Conservation (phyloP, 768 basidiomycete species). For the Russula brevipes region DNA sequence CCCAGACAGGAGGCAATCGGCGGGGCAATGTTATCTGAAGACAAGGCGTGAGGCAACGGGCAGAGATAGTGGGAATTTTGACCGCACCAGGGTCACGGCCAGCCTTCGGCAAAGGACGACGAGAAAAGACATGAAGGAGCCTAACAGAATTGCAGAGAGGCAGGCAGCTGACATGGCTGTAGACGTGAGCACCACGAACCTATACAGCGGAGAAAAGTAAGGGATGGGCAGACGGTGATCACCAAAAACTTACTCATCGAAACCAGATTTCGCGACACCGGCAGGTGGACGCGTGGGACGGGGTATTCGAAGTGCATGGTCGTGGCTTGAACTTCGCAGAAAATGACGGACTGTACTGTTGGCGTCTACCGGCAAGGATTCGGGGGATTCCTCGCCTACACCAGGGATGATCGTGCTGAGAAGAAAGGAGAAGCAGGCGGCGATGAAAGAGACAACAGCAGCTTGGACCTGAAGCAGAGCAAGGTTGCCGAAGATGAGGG, state of each 20-base stretch:
- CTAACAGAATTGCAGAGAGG: constrained; percentile 70
- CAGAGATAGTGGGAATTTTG: not conserved
- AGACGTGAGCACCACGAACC: constrained; percentile 71
- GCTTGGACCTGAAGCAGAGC: constrained; percentile 91
- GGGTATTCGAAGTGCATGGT: constrained; percentile 5
- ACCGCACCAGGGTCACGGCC: constrained; percentile 74
- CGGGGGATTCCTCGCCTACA: constrained; percentile 10
- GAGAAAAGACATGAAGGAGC: constrained; percentile 87
- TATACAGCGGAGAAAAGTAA: constrained; percentile 31
- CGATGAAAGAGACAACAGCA: constrained; percentile 79
- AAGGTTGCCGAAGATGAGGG: constrained; percentile 75
- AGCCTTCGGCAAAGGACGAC: constrained; percentile 72
- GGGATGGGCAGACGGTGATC: not conserved
- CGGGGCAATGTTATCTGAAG: constrained; percentile 87
- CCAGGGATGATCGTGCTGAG: constrained; percentile 60
- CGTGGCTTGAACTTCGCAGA: not conserved
- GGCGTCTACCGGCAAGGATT: constrained; percentile 4
- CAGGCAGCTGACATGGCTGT: constrained; percentile 79
- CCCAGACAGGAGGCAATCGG: constrained; percentile 91
- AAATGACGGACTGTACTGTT: not conserved
- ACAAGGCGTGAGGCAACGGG: not conserved
- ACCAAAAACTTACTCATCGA: constrained; percentile 16
- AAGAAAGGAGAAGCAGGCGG: constrained; percentile 70
- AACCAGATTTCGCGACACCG: constrained; percentile 17
- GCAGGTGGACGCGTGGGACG: constrained; percentile 1